Conservation (phyloP, 306 rosid genomes). For the Arachis hypogaea region DNA sequence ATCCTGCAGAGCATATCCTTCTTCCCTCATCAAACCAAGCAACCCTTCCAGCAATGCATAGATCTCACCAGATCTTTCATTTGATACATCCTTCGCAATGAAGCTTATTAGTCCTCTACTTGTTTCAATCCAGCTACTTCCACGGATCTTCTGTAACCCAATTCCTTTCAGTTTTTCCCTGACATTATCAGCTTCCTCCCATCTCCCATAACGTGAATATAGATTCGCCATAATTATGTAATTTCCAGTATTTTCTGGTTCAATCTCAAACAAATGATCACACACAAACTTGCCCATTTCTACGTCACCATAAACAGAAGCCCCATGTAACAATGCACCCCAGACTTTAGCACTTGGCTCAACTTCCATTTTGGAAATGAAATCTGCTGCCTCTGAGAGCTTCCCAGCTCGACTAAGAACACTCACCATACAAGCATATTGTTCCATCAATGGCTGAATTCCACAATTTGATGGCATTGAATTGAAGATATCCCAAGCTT, state of each 20-base stretch:
- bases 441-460: constrained; percentile 74
- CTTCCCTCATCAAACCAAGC: constrained; percentile 64
- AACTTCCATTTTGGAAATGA: constrained; percentile 70
- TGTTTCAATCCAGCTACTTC: constrained; percentile 77
- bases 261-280: constrained; percentile 65
- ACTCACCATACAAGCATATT: constrained; percentile 86
- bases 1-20: constrained; percentile 49
- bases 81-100: constrained; percentile 59
- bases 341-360: constrained; percentile 85
- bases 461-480: constrained; percentile 53
- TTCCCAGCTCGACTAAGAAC: constrained; percentile 84
- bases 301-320: constrained; percentile 73
- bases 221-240: constrained; percentile 89
- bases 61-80: constrained; percentile 55
- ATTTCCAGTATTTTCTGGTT: constrained; percentile 83
- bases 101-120: constrained; percentile 53
- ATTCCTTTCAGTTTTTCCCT: constrained; percentile 63
- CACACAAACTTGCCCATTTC: constrained; percentile 70
- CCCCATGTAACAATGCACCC: constrained; percentile 87
- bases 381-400: constrained; percentile 68
- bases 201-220: constrained; percentile 74
- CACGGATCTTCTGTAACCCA: constrained; percentile 72
- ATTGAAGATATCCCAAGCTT: constrained; percentile 80
- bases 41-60: constrained; percentile 59
- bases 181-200: constrained; percentile 75